phyloP scores from a whole-genome alignment of 176 grass and related monocot genomes.

The Carex parvula region DNA sequence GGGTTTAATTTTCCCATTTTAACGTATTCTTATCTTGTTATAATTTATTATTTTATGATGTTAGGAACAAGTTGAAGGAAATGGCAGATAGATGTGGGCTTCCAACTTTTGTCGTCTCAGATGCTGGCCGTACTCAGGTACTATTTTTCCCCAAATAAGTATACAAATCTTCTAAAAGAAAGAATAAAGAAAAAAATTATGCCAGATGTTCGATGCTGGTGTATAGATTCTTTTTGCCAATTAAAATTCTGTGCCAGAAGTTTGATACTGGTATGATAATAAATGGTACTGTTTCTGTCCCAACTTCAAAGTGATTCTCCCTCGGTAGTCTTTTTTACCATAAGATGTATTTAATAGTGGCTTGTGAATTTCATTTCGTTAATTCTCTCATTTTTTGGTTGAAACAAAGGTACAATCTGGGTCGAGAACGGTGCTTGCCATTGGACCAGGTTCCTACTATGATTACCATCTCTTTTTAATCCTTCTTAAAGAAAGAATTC shows the following conservation, averaged over 20 bases:
- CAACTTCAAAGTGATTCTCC: neutral
- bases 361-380: neutral
- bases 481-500: neutral
- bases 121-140: constrained; percentile 95
- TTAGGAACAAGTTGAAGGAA: constrained; percentile 86
- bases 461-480: neutral
- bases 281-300: neutral
- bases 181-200: neutral
- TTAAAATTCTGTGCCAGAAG: neutral
- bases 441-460: constrained; percentile 63
- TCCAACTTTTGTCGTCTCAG: constrained; percentile 84
- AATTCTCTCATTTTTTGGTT: neutral
- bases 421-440: constrained; percentile 90
- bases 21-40: neutral
- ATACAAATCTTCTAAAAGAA: neutral
- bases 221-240: neutral
- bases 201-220: too few species aligned
- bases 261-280: neutral
- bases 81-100: constrained; percentile 62
- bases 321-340: neutral
- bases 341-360: neutral
- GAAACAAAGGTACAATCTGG: constrained; percentile 65
- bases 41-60: neutral
- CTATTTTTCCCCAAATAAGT: neutral
- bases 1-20: neutral